Evolutionary conservation across 2,329 filamentous ascomycete species (phyloP).

Genomic region (Arthrocladium fulminans): DNA sequence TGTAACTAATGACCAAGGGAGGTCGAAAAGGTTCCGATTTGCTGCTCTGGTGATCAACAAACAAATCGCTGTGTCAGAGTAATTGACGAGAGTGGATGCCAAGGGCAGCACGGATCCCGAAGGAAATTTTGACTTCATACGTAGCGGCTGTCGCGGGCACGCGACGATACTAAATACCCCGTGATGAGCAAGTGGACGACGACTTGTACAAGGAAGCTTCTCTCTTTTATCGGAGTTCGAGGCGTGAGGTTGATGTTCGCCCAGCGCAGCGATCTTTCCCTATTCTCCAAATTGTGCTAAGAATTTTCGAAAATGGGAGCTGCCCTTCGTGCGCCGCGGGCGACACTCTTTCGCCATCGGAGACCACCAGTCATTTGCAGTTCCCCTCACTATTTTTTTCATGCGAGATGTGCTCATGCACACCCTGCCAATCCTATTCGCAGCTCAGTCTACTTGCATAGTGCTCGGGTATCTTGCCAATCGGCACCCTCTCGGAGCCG

Average conservation of each 20-base stretch:
- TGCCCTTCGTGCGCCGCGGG: not conserved
- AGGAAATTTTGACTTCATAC: not conserved
- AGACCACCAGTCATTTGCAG: not conserved
- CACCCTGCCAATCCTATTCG: too few relatives aligned
- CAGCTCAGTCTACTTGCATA: not conserved
- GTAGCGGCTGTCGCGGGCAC: not conserved
- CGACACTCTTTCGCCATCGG: not conserved
- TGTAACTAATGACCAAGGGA: too few relatives aligned
- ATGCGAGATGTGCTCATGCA: not conserved
- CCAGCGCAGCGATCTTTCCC: not conserved
- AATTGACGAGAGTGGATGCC: not conserved
- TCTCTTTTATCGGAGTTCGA: not conserved
- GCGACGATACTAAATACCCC: not conserved
- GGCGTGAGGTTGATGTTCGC: not conserved
- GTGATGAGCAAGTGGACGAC: not conserved
- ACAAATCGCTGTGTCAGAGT: not conserved
- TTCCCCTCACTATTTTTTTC: slow-evolving; percentile 1
- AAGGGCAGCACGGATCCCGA: not conserved
- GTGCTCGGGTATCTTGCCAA: not conserved
- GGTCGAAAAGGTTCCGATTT: too few relatives aligned
- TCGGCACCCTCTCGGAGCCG: not conserved
- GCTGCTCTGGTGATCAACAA: not conserved
- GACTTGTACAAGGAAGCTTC: not conserved
- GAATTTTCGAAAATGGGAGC: not conserved
- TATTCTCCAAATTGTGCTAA: not conserved